Evolutionary conservation across 352 stramenopile genomes (phyloP).

Genomic region (Phytophthora pistaciae): DNA sequence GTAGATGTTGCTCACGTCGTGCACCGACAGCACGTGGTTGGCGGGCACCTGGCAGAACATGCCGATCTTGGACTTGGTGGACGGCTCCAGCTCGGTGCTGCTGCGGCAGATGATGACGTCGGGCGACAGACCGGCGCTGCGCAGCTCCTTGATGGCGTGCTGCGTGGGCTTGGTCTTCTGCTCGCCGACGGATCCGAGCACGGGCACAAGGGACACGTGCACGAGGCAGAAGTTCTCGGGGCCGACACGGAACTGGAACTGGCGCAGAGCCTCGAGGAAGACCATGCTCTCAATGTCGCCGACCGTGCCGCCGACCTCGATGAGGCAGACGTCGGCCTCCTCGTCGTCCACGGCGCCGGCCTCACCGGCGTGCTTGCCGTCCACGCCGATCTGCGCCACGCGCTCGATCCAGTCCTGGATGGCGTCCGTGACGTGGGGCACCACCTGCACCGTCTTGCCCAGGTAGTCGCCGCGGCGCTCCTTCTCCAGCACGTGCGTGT

Average conservation of each 20-base stretch:
- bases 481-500: conserved; percentile 96
- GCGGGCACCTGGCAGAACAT: conserved; percentile 98
- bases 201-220: conserved; percentile 98
- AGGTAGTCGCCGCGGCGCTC: conserved; percentile 98
- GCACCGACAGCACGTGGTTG: conserved; percentile 96
- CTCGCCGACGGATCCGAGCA: conserved; percentile 98
- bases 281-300: conserved; percentile 99
- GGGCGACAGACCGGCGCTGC: conserved; percentile 95
- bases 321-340: conserved; percentile 97
- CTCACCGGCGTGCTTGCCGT: conserved; percentile 67
- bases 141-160: conserved; percentile 99
- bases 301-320: conserved; percentile 99
- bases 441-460: conserved; percentile 99
- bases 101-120: conserved; percentile 98
- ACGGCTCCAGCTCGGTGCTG: conserved; percentile 92
- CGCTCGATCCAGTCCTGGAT: conserved; percentile 99
- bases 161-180: conserved; percentile 99
- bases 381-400: conserved; percentile 96
- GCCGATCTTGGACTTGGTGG: conserved; percentile 97
- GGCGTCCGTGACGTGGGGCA: conserved; percentile 96
- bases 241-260: conserved; percentile 99
- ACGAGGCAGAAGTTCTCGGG: conserved; percentile 99
- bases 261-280: conserved; percentile 99
- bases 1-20: conserved; percentile 99
- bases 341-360: conserved; percentile 39